Base-by-base conservation (phyloP, 768 basidiomycete genomes). In the Gyrodon lividus region DNA sequence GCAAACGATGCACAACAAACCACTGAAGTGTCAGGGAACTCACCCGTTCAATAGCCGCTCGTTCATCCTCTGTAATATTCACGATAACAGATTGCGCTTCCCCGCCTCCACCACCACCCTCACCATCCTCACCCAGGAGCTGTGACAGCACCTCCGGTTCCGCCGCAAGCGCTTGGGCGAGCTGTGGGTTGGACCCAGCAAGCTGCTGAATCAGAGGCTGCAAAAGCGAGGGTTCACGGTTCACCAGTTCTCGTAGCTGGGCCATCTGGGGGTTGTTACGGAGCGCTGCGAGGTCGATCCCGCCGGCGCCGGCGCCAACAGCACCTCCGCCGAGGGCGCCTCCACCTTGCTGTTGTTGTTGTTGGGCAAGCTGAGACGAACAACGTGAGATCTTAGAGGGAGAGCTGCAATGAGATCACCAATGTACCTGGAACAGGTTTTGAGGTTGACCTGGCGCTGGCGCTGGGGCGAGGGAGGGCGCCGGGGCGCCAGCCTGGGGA, bases 191-290 rank as follows among this genome's bases (percentile, higher is more conserved):
- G 43, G 71, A 70, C 9, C 69, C 63, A 2, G 83, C 83, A 46
- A 98, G 77, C 66, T 94, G 89, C 66, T 98, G 93, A 34, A 98
- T 74, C 45, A 97, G 51, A 0, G 86, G 80, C 65, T 94, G 94
- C 33, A 92, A 66, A 43, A 88, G 58, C 6, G 74, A 82, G 0
- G 96, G 96, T 64, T 98, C 94, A 55, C 86, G 77, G 37, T 72
- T 71, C 42, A 92, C 78, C 56, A 90, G 68, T 50, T 89, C 72
- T 30, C 91, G 85, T 30, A 98, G 68, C 58, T 89, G 85, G 37
- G 77, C 77, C 20, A 96, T 76, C 65, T 86, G 81, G 0, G 86
- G 84, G 55, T 77, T 77, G 62, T 78, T 76, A 46, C 77, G 78
- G 19, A 95, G 70, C 6, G 79, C 77, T 24, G 73, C 75, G 19